Evolutionary conservation across 805 yeast genomes (phyloP), one percentile per base, ranked within the genome.

Genomic region (Saccharomycopsis malanga): DNA sequence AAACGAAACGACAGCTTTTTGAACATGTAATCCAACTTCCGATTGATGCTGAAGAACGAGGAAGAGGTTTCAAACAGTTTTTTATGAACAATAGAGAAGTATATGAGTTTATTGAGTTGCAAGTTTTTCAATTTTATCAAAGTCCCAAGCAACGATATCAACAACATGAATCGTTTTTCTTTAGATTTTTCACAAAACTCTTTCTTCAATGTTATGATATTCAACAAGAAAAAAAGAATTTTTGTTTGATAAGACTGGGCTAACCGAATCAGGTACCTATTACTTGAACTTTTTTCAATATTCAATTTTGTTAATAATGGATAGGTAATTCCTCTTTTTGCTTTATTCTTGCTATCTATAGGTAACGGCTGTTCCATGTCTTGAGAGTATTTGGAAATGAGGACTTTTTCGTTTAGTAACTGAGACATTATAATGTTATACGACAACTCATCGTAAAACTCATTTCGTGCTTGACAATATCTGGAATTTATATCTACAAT

Each of bases 401-500:
- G 39, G 6, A 44, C 17, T 36, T 30, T 43, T 4, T 47, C 51
- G 20, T 20, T 42, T n/a, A 47, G 32, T 6, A 47, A 49, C 27
- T 47, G 49, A 2, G 51, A 47, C 25, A 44, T 36, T 10, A 47
- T 42, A 24, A 47, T 32, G 18, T 42, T 36, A 29, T 47, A 47
- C 4, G 41, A 34, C n/a, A 47, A 45, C 39, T 47, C 51, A 22
- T 47, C 51, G 17, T n/a, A 44, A 20, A 47, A 47, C 14, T 35
- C 46, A 15, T n/a, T 20, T 3, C 15, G 12, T 18, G 36, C 15
- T 12, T 12, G 30, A 7, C 12, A 12, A 27, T 12, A 12, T 27
- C 30, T 12, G 30, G 30, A 27, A 27, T 27, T 27, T 27, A 27
- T 27, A 27, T 9, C 30, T 7, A 27, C 30, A 9, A 27, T 27